These are phyloP conservation scores for Tubosaeta brunneosetosa DNA, from an alignment of 768 basidiomycete species.

Conservation along the genomic window DNA sequence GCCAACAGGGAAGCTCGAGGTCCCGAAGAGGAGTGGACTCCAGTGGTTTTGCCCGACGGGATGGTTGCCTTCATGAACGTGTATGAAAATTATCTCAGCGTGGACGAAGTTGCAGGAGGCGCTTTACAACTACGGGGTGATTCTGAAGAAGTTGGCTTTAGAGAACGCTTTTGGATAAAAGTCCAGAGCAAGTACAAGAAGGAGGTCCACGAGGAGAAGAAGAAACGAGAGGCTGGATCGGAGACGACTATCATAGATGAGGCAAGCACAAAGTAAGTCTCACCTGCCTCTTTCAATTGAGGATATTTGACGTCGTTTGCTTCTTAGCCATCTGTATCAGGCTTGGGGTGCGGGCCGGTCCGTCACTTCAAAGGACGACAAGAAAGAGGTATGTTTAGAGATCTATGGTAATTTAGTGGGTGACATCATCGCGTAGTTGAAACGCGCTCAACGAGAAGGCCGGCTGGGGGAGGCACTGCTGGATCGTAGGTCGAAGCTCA, in stretches of 20 bases:
- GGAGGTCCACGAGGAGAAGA: conserved; percentile 75
- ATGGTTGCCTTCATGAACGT: conserved; percentile 87
- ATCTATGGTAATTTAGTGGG: conserved; percentile 2
- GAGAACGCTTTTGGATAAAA: conserved; percentile 84
- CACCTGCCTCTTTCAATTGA: neutral
- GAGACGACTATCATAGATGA: conserved; percentile 63
- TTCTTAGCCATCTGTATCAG: conserved; percentile 62
- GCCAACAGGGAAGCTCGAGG: conserved; percentile 87
- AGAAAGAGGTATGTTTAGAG: conserved; percentile 54
- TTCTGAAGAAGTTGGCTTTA: conserved; percentile 79
- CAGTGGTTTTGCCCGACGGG: conserved; percentile 74
- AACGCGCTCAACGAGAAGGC: conserved; percentile 73
- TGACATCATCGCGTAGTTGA: conserved; percentile 47
- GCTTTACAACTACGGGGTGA: conserved; percentile 75
- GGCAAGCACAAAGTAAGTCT: conserved; percentile 63
- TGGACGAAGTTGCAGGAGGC: conserved; percentile 87
- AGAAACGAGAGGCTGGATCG: conserved; percentile 56
- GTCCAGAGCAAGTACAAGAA: conserved; percentile 86
- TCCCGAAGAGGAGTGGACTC: conserved; percentile 92
- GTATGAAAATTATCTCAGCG: conserved; percentile 81
- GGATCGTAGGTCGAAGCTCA: conserved; percentile 76
- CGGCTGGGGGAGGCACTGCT: conserved; percentile 76
- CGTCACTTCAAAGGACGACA: conserved; percentile 65
- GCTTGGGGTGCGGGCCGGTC: conserved; percentile 81
- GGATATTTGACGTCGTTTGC: conserved; percentile 1